Evolutionary conservation across 1,139 yeast species (phyloP), one percentile per base, ranked within the genome.

Genomic region (Suhomyces panamericanus): DNA sequence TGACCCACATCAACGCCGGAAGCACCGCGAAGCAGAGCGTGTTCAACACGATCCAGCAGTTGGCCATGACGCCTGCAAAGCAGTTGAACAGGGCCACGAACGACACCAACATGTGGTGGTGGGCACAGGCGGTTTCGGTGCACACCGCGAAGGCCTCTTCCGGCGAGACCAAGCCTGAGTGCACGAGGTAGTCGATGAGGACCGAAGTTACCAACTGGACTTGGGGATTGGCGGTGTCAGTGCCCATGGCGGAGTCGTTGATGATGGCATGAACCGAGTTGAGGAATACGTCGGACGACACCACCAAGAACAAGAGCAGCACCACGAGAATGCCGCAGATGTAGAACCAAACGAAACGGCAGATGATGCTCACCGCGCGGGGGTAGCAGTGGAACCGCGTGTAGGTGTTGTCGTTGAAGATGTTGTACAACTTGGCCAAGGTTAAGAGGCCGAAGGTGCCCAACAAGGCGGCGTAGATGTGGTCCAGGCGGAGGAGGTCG

Each of bases 1-100:
- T 50, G 32, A 57, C 37, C 64, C 70, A 63, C 15, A 63, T 49
- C 17, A 62, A 42, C 32, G 62, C 49, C 12, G 73, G 72, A 4
- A 61, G 50, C 10, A 64, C 38, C 12, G 62, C 58, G 43, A 65
- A 64, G 27, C 66, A 55, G 29, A 57, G 55, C 14, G 57, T 48
- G 35, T 58, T 59, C 36, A 64, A 53, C 4, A 63, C 59, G 14
- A 55, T 43, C 53, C 63, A 57, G 43, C 64, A 57, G 39, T 56
- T 55, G n/a, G 47, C 41, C n/a, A 51, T 37, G 7, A 24, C 48
- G 15, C 36, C 35, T 32, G 47, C 40, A 32, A 52, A 39, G 14
- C 39, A 36, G 32, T 46, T 38, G 32, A 50, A 44, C 14, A 51
- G 43, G 7, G 41, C 35, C 26, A 41, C 45, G 11, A 48, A 45